Base-by-base conservation (phyloP, 2,329 filamentous ascomycete species). In the Epichloe gansuensis region DNA sequence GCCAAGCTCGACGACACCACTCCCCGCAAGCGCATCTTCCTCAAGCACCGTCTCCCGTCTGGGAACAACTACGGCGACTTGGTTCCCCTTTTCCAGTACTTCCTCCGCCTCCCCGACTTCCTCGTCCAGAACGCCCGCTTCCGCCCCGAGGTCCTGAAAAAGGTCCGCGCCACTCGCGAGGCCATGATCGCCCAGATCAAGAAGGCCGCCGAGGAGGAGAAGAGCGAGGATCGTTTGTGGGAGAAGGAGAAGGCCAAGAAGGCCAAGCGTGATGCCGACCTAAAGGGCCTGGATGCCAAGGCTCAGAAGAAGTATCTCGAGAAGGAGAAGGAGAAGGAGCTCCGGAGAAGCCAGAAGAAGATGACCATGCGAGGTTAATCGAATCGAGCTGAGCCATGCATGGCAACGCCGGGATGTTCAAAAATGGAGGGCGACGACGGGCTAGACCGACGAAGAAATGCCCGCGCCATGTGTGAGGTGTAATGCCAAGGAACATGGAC, bases 71-170 rank as follows among this genome's bases (percentile, higher is more conserved):
- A 87, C 68, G 72, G 75, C 40, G 66, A 71, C 36, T 80, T 88
- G n/a, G 64, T 85, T 21, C 84, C 88, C 27, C 71, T 97, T 55
- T 89, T 95, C 73, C 72, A 78, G 39, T 82, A 86, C 70, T 95
- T 93, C 74, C 69, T 96, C 51, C 85, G 87, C 57, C 72, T 96
- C n/a, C 78, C 89, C 41, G 93, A 98, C 66, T 74, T 78, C 59
- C 84, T 98, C 47, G 89, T 85, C 52, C 73, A 80, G 52, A 71
- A 71, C 27, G 90, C 81, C 11, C 90, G 88, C 69, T 96, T 96
- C 82, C 87, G 93, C 12, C 81, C 87, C 39, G 88, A 97, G 74
- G 89, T 95, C 36, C 72, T 85, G 66, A 87, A 87, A 68, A 95
- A 94, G 75, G 77, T 98, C 59, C 82, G 82, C 62, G 74, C 74